Evolutionary conservation across 1,284 basidiomycete genomes (phyloP).

Genomic region (Apiotrichum montevideense): DNA sequence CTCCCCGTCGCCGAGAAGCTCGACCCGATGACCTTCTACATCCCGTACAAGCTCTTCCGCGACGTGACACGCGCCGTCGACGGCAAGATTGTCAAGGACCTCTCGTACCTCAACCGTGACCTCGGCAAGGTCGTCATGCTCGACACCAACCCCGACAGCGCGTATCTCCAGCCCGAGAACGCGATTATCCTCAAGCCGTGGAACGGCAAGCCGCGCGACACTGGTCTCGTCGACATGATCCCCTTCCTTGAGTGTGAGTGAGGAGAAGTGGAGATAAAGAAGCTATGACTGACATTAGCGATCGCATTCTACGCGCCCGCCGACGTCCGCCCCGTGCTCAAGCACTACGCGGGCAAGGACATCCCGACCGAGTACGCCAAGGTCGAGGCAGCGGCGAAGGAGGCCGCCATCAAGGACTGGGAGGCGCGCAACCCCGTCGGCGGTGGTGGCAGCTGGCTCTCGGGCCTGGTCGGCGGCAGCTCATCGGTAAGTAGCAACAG

Average conservation of each 20-base stretch:
- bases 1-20: conserved; percentile 86
- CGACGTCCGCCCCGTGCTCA: conserved; percentile 81
- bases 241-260: conserved; percentile 93
- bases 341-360: conserved; percentile 79
- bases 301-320: conserved; percentile 76
- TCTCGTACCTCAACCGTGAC: conserved; percentile 88
- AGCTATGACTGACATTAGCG: conserved; percentile 50
- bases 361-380: conserved; percentile 84
- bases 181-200: conserved; percentile 78
- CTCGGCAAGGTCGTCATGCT: conserved; percentile 82
- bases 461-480: conserved; percentile 56
- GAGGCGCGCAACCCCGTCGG: conserved; percentile 54
- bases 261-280: background rate
- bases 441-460: conserved; percentile 48
- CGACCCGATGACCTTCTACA: conserved; percentile 85
- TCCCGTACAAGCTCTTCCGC: conserved; percentile 83
- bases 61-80: conserved; percentile 77
- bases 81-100: conserved; percentile 78
- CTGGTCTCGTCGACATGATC: conserved; percentile 79
- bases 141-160: conserved; percentile 76
- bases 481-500: too few relatives aligned
- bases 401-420: conserved; percentile 75
- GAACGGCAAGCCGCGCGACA: conserved; percentile 73
- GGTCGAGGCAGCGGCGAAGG: conserved; percentile 73
- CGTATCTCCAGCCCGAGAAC: conserved; percentile 80